A percentile compares a stretch with the other conserved stretches of the same genome.
Conservation (phyloP, 208 protist species). For the Acanthamoeba culbertsoni region DNA sequence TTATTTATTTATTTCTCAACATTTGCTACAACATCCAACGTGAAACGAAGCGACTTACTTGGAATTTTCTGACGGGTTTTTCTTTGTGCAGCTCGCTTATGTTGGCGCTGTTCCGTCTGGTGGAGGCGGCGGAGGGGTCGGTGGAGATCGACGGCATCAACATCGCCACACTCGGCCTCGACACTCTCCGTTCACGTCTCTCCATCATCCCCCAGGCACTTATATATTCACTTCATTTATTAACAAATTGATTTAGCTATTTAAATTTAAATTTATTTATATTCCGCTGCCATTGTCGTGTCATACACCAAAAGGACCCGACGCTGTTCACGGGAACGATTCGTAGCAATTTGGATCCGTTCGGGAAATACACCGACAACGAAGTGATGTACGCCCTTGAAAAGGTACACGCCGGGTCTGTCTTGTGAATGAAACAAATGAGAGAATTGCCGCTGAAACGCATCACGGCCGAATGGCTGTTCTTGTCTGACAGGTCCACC, state of each 20-base stretch:
- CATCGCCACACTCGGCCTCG: slow-evolving; percentile 85
- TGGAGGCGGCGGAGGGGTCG: slow-evolving; percentile 85
- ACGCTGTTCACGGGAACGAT: slow-evolving; percentile 83
- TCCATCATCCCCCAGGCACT: slow-evolving; percentile 95
- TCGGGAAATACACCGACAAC: slow-evolving; percentile 70
- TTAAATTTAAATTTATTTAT: too few species aligned
- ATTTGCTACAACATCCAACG: too few species aligned
- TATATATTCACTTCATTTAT: not conserved
- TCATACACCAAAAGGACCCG: slow-evolving; percentile 71
- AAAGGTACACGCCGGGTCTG: too few species aligned
- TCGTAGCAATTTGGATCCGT: slow-evolving; percentile 82
- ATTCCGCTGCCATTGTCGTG: not conserved
- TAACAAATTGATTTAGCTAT: not conserved
- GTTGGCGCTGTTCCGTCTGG: slow-evolving; percentile 88
- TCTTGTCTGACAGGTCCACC: too few species aligned
- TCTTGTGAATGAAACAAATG: not conserved
- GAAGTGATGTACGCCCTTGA: slow-evolving; percentile 60
- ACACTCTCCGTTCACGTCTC: slow-evolving; percentile 90
- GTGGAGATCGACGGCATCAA: slow-evolving; percentile 92
- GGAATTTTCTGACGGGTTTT: too few species aligned
- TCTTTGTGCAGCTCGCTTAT: slow-evolving; percentile 70
- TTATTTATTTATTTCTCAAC: too few species aligned
- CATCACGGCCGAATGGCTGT: too few species aligned
- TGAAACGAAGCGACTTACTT: too few species aligned
- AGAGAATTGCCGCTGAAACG: too few species aligned